Conservation (phyloP, 805 yeast genomes). For the Babjeviella inositovora region DNA sequence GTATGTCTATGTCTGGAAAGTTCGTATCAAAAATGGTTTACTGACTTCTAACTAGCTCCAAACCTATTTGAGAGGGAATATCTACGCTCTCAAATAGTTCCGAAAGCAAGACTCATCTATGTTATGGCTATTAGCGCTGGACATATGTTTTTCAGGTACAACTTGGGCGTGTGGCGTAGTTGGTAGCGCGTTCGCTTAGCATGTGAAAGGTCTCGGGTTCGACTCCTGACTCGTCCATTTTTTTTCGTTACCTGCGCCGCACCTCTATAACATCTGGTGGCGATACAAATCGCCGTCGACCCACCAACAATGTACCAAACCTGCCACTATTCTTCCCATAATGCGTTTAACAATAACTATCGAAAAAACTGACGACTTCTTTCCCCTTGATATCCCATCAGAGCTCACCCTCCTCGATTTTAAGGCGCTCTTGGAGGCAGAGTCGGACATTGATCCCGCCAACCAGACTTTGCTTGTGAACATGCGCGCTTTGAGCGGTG, state of each 20-base stretch:
- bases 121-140: too few relatives aligned
- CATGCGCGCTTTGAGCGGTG: slow-evolving; percentile 18
- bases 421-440: slow-evolving; percentile 58
- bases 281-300: too few relatives aligned
- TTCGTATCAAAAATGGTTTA: too few relatives aligned
- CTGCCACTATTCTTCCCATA: too few relatives aligned
- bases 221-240: slow-evolving; percentile 61
- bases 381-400: slow-evolving; percentile 45
- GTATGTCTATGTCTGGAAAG: too few relatives aligned
- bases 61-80: too few relatives aligned
- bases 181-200: slow-evolving; percentile 75
- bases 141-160: too few relatives aligned
- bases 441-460: slow-evolving; percentile 32
- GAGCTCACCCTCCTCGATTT: slow-evolving; percentile 54
- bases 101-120: too few relatives aligned
- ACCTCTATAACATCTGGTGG: too few relatives aligned
- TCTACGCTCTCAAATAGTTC: too few relatives aligned
- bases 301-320: too few relatives aligned
- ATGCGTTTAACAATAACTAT: slow-evolving; percentile 40
- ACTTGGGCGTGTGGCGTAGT: slow-evolving; percentile 80
- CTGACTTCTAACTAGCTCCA: too few relatives aligned
- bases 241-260: slow-evolving; percentile 11
- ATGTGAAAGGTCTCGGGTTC: slow-evolving; percentile 72
- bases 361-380: slow-evolving; percentile 28
- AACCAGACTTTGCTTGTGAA: slow-evolving; percentile 33